Evolutionary conservation across 2,329 filamentous ascomycete species (phyloP).

Genomic region (Scedosporium dehoogii): DNA sequence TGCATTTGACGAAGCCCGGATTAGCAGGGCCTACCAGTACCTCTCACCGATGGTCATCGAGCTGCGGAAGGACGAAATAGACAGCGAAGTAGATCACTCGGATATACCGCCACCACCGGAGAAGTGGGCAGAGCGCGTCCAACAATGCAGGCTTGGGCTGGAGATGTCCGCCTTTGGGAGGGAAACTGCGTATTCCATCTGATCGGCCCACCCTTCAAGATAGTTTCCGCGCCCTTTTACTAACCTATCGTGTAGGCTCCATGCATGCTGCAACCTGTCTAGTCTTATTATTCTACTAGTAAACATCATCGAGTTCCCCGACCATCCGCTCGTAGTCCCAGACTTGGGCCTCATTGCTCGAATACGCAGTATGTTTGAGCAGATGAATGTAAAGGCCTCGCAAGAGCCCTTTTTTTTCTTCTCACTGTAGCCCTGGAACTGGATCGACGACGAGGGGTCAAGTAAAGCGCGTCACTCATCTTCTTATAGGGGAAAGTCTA

Average conservation of each 20-base stretch:
- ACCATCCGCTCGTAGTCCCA: neutral
- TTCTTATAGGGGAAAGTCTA: neutral
- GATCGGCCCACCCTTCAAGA: neutral
- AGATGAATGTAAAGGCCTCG: neutral
- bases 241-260: neutral
- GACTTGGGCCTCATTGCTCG: neutral
- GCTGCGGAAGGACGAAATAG: neutral
- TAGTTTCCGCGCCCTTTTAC: neutral
- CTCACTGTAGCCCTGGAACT: neutral
- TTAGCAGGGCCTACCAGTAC: neutral
- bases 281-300: neutral
- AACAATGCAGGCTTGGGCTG: neutral
- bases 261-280: neutral
- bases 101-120: neutral
- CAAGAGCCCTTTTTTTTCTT: neutral
- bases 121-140: neutral
- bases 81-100: neutral
- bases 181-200: neutral
- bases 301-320: neutral
- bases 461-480: neutral
- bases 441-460: neutral
- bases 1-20: neutral
- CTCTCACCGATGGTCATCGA: neutral
- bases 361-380: neutral
- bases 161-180: neutral